These are phyloP conservation scores for Aspergillus uvarum DNA, from an alignment of 2,329 filamentous ascomycete species.

Conservation along the genomic window DNA sequence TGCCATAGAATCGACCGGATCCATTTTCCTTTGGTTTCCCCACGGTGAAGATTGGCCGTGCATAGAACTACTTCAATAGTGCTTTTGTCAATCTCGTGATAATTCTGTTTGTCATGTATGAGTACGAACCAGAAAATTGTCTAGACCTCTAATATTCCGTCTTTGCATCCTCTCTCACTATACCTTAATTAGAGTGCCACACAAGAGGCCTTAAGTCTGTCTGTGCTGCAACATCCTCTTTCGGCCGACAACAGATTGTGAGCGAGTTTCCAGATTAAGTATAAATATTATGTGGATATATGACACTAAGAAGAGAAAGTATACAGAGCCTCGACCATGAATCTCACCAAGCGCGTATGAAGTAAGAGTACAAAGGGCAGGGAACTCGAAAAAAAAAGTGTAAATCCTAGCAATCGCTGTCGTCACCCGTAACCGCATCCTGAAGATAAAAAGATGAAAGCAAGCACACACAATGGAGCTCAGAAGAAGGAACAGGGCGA, in stretches of 20 bases:
- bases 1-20: constrained; percentile 22
- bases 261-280: neutral
- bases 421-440: constrained; percentile 27
- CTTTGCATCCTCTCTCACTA: constrained; percentile 12
- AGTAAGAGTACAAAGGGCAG: neutral
- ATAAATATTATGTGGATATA: neutral
- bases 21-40: constrained; percentile 5
- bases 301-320: neutral
- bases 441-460: neutral
- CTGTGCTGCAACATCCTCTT: neutral
- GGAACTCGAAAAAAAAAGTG: neutral
- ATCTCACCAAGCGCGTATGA: neutral
- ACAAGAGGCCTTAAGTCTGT: neutral
- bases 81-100: neutral
- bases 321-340: neutral
- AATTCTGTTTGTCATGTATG: too few species aligned
- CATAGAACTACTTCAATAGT: neutral
- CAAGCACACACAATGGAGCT: too few species aligned
- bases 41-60: constrained; percentile 15
- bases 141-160: constrained; percentile 4
- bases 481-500: neutral
- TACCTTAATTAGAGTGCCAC: constrained; percentile 3
- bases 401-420: constrained; percentile 22
- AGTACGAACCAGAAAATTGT: neutral
- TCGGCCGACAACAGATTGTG: neutral